Evolutionary conservation across 2,329 filamentous ascomycete genomes (phyloP).

Genomic region (Colletotrichum sp.): DNA sequence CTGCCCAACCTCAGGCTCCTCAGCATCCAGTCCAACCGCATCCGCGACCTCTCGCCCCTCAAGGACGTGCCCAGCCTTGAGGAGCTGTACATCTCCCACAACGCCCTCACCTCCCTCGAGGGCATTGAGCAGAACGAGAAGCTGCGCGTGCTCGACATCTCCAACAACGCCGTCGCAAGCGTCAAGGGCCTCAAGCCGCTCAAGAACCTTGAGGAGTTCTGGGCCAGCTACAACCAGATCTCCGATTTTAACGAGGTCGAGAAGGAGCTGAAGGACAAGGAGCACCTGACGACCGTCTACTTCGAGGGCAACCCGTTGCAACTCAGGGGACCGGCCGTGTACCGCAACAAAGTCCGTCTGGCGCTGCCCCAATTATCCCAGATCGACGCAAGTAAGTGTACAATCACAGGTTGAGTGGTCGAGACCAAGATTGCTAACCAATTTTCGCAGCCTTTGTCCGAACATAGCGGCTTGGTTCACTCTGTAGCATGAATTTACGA

Average conservation of each 20-base stretch:
- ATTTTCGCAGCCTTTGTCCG: slow-evolving; percentile 18
- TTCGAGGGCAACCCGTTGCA: slow-evolving; percentile 96
- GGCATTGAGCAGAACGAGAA: slow-evolving; percentile 72
- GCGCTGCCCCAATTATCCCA: slow-evolving; percentile 87
- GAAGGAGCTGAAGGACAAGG: slow-evolving; percentile 77
- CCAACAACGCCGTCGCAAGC: slow-evolving; percentile 81
- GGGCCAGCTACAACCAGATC: slow-evolving; percentile 90
- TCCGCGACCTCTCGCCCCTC: slow-evolving; percentile 79
- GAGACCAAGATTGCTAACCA: not conserved
- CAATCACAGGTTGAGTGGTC: not conserved
- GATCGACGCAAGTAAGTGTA: slow-evolving; percentile 94
- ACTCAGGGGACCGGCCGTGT: slow-evolving; percentile 77
- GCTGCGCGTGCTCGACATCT: slow-evolving; percentile 84
- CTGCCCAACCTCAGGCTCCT: slow-evolving; percentile 84
- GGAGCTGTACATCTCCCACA: slow-evolving; percentile 96
- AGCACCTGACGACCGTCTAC: slow-evolving; percentile 86
- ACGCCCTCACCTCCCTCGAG: slow-evolving; percentile 78
- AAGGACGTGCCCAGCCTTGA: slow-evolving; percentile 77
- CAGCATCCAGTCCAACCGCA: slow-evolving; percentile 94
- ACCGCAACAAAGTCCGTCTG: slow-evolving; percentile 91
- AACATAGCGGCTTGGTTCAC: slow-evolving; percentile 7
- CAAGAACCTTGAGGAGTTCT: slow-evolving; percentile 82
- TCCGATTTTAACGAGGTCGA: slow-evolving; percentile 84
- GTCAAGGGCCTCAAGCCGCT: slow-evolving; percentile 75
- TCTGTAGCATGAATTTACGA: slow-evolving; percentile 4